phyloP scores from a whole-genome alignment of 495 filamentous ascomycete genomes.

The Peziza echinospora region DNA sequence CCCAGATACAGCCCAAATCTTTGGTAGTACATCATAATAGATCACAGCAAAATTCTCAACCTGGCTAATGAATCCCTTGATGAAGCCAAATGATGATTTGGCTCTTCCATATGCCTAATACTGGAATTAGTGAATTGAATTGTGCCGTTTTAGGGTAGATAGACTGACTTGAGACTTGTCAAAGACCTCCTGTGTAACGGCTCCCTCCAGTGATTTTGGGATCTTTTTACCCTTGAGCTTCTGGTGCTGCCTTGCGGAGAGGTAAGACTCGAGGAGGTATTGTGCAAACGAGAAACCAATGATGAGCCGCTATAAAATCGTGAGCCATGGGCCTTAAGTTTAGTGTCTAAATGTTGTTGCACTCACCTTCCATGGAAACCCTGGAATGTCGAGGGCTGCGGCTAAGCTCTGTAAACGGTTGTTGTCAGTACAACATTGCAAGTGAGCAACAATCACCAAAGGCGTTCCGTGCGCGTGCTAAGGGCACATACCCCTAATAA shows the following conservation, averaged over 20 bases:
- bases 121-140: too few relatives aligned
- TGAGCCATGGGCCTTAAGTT: background rate
- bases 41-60: conserved; percentile 70
- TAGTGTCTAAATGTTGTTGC: background rate
- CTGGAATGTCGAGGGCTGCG: conserved; percentile 65
- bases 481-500: too few relatives aligned
- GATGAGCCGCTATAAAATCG: conserved; percentile 34
- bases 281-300: conserved; percentile 80
- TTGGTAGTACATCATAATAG: conserved; percentile 72
- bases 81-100: conserved; percentile 71
- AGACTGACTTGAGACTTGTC: conserved; percentile 94
- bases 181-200: conserved; percentile 73
- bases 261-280: conserved; percentile 64
- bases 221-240: conserved; percentile 57
- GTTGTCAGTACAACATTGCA: too few relatives aligned
- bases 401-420: conserved; percentile 46
- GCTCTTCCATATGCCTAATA: conserved; percentile 88
- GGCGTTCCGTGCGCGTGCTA: too few relatives aligned
- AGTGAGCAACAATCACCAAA: too few relatives aligned
- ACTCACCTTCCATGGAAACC: conserved; percentile 78
- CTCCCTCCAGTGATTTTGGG: conserved; percentile 63
- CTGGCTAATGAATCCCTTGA: conserved; percentile 50
- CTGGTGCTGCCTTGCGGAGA: conserved; percentile 69
- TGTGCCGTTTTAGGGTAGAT: too few relatives aligned
- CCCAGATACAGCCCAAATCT: conserved; percentile 69